phyloP scores from a whole-genome alignment of 257 asterid genomes.

The Scutellaria barbata region DNA sequence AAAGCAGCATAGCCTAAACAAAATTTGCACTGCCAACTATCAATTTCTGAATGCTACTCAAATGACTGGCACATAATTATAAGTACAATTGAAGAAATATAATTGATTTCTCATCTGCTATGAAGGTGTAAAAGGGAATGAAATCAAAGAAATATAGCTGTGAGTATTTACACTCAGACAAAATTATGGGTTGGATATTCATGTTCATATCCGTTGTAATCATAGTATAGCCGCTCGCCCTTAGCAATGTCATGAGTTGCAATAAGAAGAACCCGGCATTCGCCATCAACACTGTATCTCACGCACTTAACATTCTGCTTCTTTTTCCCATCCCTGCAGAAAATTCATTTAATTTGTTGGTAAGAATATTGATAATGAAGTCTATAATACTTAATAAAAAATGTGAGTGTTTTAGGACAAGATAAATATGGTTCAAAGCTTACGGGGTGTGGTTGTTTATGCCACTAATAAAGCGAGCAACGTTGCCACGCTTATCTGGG shows the following conservation, averaged over 20 bases:
- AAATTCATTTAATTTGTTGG: conserved; percentile 33
- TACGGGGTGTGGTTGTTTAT: conserved; percentile 80
- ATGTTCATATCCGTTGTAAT: conserved; percentile 84
- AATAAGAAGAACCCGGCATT: conserved; percentile 68
- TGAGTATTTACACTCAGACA: conserved; percentile 41
- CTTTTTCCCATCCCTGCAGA: conserved; percentile 80
- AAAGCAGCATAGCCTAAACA: not conserved
- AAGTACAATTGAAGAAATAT: conserved; percentile 20
- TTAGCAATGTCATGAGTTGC: conserved; percentile 75
- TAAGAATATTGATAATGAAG: not conserved
- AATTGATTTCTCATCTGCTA: conserved; percentile 32
- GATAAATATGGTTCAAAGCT: conserved; percentile 44
- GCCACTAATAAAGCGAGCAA: conserved; percentile 85
- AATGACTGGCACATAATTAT: conserved; percentile 27
- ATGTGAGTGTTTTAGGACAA: conserved; percentile 28
- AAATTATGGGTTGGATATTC: conserved; percentile 89
- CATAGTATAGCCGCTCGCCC: conserved; percentile 91
- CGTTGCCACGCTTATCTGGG: conserved; percentile 86
- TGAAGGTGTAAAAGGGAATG: conserved; percentile 36
- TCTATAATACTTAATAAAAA: not conserved
- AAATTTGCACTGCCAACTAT: conserved; percentile 30
- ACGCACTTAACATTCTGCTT: conserved; percentile 86
- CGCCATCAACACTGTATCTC: conserved; percentile 69
- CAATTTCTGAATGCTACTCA: conserved; percentile 31
- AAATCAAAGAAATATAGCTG: conserved; percentile 30